Percentiles rank a stretch among this genome's conserved stretches.
Evolutionary conservation across 352 stramenopile genomes (phyloP).

Genomic region (Globisporangium nodosum): DNA sequence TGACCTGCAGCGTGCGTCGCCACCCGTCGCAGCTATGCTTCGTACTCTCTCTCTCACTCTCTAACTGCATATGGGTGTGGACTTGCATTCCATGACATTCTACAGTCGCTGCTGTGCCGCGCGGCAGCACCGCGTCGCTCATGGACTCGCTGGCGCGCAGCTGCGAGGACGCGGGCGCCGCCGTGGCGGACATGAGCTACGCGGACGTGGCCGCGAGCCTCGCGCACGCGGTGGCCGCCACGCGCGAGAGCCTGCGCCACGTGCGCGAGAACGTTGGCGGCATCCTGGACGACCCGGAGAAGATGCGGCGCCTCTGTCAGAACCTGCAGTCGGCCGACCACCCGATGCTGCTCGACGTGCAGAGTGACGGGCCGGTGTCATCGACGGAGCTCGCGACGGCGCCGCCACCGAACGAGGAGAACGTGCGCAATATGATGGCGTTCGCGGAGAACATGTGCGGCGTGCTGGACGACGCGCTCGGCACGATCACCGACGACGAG

Average conservation of each 20-base stretch:
- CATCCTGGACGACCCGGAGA: constrained; percentile 58
- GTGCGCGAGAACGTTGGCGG: constrained; percentile 46
- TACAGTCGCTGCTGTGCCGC: background rate
- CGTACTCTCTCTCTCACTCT: background rate
- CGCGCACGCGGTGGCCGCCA: constrained; percentile 47
- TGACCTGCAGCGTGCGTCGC: constrained; percentile 3
- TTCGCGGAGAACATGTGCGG: constrained; percentile 72
- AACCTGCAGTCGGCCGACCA: constrained; percentile 49
- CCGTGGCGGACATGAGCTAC: constrained; percentile 41
- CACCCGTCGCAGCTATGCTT: background rate
- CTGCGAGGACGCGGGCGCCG: constrained; percentile 56
- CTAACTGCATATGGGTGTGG: no score
- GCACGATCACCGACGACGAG: constrained; percentile 71
- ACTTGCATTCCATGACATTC: background rate
- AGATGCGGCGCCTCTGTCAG: constrained; percentile 51
- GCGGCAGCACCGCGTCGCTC: constrained; percentile 28
- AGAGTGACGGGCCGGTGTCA: background rate
- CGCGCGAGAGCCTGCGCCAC: constrained; percentile 55
- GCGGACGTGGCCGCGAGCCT: constrained; percentile 49
- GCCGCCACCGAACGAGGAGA: constrained; percentile 44
- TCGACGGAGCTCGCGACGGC: constrained; percentile 16
- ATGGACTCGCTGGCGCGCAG: constrained; percentile 61
- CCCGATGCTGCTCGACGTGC: constrained; percentile 25
- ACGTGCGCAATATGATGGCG: constrained; percentile 66
- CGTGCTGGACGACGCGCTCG: constrained; percentile 66